These are phyloP conservation scores for Penicillium atrosanguineum DNA, from an alignment of 495 filamentous ascomycete genomes.

Conservation along the genomic window DNA sequence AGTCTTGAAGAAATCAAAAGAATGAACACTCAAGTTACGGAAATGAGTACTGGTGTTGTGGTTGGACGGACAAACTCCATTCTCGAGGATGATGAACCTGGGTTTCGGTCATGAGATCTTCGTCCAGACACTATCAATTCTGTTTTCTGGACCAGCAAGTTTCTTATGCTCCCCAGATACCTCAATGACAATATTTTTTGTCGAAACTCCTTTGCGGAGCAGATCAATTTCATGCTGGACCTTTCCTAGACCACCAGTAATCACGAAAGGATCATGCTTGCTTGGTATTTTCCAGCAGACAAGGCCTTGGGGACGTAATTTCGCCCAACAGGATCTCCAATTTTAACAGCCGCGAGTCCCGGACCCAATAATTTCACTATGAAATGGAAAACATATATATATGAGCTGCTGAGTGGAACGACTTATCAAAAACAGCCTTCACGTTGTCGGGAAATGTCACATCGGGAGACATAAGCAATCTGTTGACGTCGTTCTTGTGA, in stretches of 20 bases:
- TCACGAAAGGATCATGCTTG: slow-evolving; percentile 33
- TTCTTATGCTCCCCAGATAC: background rate
- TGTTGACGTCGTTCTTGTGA: no score
- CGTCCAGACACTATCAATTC: no score
- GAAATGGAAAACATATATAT: background rate
- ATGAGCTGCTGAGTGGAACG: background rate
- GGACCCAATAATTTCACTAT: slow-evolving; percentile 8
- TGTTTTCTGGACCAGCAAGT: no score
- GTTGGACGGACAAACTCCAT: no score
- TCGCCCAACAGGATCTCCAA: slow-evolving; percentile 26
- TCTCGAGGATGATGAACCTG: background rate
- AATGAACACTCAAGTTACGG: no score
- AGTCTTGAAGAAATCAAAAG: no score
- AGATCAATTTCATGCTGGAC: slow-evolving; percentile 40
- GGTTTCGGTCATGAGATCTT: no score
- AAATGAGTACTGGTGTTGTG: no score
- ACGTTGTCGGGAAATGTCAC: slow-evolving; percentile 11
- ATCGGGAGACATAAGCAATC: slow-evolving; percentile 1
- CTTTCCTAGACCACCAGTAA: slow-evolving; percentile 40
- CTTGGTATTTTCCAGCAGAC: slow-evolving; percentile 21
- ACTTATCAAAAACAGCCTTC: slow-evolving; percentile 9
- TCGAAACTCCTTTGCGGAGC: slow-evolving; percentile 33
- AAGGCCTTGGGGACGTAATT: slow-evolving; percentile 35
- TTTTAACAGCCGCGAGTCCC: slow-evolving; percentile 3
- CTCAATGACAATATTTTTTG: slow-evolving; percentile 25